Base-by-base conservation (phyloP, 768 basidiomycete species). In the Hortiboletus campestris region DNA sequence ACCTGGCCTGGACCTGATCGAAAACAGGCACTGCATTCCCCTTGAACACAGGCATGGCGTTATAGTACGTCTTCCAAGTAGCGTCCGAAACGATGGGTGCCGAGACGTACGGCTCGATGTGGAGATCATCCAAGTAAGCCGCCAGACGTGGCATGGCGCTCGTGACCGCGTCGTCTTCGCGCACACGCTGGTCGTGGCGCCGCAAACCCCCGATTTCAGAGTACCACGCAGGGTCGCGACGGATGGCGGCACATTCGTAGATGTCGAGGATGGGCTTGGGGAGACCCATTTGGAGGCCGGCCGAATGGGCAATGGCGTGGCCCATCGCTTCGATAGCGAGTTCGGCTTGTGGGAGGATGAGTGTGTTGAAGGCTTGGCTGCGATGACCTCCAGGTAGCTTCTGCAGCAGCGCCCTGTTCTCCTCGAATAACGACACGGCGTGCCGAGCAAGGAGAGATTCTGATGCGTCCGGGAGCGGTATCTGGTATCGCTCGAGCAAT, bases 281-380 rank as follows among this genome's bases (percentile, higher is more conserved):
- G 29, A 85, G 63, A 4, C 72, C 74, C 13, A 73, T 71, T 34
- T 71, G 69, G 42, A 78, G 54, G 17, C 77, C 84, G 17, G 80
- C 80, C 7, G 82, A 79, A 63, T 85, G 84, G 3, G 84, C 82
- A 40, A 83, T 72, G 16, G 83, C 80, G 62, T 85, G 82, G 4
- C 85, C 85, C 40, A 86, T 80, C n/a, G 84, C 80, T 70, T 84
- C 80, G 49, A 86, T 66, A 7, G 80, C 74, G 13, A 57, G 54
- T 48, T 81, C 78, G 11, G 83, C 79, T 63, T 81, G 80, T 6
- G 83, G 85, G 50, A 86, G 76, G 53, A 85, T 67, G 48, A 81
- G 73, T 7, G 76, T 73, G 64, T 81, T 80, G 68, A 83, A 84
- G 0, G 72, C 64, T 2, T 12, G 34, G 28, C 49, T 20, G 6